Percentiles rank a stretch among this genome's conserved stretches.
Evolutionary conservation across 768 basidiomycete species (phyloP).

Genomic region (Suillus fuscotomentosus): DNA sequence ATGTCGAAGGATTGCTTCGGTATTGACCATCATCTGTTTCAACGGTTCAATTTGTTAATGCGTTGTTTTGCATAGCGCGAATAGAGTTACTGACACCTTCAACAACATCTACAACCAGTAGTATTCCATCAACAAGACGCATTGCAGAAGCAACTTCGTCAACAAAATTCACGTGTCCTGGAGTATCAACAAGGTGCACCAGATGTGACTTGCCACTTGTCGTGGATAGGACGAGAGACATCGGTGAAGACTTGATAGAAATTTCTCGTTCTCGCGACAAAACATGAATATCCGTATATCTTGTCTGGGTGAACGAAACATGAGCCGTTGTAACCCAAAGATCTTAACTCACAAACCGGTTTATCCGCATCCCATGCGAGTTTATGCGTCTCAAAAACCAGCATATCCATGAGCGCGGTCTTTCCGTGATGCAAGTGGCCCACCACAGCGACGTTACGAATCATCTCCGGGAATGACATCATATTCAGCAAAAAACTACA

Average conservation of each 20-base stretch:
- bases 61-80: not conserved
- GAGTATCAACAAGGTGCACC: slow-evolving; percentile 93
- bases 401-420: slow-evolving; percentile 95
- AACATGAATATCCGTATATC: slow-evolving; percentile 95
- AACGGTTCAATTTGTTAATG: slow-evolving; percentile 15
- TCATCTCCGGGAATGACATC: slow-evolving; percentile 89
- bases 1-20: slow-evolving; percentile 85
- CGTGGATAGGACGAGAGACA: slow-evolving; percentile 86
- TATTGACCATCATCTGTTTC: slow-evolving; percentile 83
- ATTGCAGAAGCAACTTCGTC: slow-evolving; percentile 93
- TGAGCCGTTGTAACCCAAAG: slow-evolving; percentile 18
- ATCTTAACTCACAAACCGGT: slow-evolving; percentile 53
- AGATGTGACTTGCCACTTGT: slow-evolving; percentile 92
- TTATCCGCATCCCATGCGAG: slow-evolving; percentile 90
- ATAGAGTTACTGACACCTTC: slow-evolving; percentile 68
- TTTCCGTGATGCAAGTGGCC: slow-evolving; percentile 99
- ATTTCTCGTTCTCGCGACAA: slow-evolving; percentile 87
- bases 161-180: slow-evolving; percentile 98
- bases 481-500: slow-evolving; percentile 87
- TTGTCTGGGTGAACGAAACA: slow-evolving; percentile 50
- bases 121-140: slow-evolving; percentile 84
- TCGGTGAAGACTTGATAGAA: slow-evolving; percentile 95
- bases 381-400: slow-evolving; percentile 95
- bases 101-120: slow-evolving; percentile 96
- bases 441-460: slow-evolving; percentile 94